Conservation (phyloP, 2,329 filamentous ascomycete genomes). For the Claviceps pazoutovae region DNA sequence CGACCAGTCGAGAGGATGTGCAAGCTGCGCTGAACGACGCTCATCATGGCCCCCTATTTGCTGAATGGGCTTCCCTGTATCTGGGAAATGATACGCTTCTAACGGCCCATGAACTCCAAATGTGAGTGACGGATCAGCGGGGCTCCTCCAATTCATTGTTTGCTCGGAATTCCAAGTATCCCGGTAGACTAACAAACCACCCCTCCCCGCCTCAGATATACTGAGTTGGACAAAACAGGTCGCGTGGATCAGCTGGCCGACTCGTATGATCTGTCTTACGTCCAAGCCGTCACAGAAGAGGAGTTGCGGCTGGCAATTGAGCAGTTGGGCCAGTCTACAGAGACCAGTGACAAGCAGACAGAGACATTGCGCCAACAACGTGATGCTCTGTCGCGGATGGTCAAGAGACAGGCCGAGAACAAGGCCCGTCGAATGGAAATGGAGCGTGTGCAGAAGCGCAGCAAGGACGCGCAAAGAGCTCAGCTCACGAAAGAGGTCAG, state of each 20-base stretch:
- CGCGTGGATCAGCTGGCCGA: conserved; percentile 31
- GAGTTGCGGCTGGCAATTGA: conserved; percentile 48
- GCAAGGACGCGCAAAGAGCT: conserved; percentile 24
- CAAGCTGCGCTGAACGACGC: conserved; percentile 22
- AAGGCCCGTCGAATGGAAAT: conserved; percentile 16
- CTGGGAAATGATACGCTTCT: conserved; percentile 37
- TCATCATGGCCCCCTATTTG: conserved; percentile 21
- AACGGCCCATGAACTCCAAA: conserved; percentile 36
- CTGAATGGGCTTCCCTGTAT: conserved; percentile 35
- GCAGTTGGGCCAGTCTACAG: conserved; percentile 50
- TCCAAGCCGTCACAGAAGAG: conserved; percentile 40
- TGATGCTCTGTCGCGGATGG: conserved; percentile 39
- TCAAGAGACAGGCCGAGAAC: conserved; percentile 25
- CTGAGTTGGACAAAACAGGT: conserved; percentile 32
- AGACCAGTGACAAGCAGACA: conserved; percentile 49
- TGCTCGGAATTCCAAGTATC: not conserved
- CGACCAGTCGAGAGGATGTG: conserved; percentile 22
- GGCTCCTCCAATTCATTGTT: not conserved
- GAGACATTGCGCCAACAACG: conserved; percentile 48
- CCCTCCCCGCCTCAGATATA: conserved; percentile 27
- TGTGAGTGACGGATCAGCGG: conserved; percentile 20
- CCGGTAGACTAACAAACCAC: not conserved
- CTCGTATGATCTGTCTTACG: conserved; percentile 29
- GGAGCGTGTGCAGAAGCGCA: conserved; percentile 15
- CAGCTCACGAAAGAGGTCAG: conserved; percentile 29